Conservation (phyloP, 2,329 filamentous ascomycete species). For the Gaeumannomyces tritici region DNA sequence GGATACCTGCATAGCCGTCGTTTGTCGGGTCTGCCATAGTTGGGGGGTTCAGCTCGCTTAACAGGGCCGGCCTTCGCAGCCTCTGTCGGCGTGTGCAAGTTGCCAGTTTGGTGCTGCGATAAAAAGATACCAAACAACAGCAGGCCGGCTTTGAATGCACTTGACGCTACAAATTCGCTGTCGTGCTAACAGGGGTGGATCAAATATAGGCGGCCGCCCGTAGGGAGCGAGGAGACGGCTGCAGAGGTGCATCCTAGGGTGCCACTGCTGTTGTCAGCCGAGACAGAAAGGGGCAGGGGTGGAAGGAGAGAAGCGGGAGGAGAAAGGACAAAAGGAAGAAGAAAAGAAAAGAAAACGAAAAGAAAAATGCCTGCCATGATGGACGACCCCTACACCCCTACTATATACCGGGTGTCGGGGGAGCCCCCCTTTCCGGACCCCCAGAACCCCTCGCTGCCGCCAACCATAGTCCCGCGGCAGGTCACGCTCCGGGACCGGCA, state of each 20-base stretch:
- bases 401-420: slow-evolving; percentile 62
- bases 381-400: slow-evolving; percentile 63
- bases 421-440: slow-evolving; percentile 55
- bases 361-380: slow-evolving; percentile 64
- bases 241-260: too few species aligned
- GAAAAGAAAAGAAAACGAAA: background rate
- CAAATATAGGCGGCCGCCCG: background rate
- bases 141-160: too few species aligned
- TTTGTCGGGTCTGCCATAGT: too few species aligned
- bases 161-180: background rate
- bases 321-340: background rate
- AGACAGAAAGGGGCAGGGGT: background rate
- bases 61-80: too few species aligned
- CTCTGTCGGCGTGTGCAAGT: too few species aligned
- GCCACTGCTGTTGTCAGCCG: background rate
- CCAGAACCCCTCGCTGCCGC: slow-evolving; percentile 52
- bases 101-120: too few species aligned
- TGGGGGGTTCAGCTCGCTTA: too few species aligned
- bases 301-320: background rate
- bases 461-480: slow-evolving; percentile 61
- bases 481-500: slow-evolving; percentile 77
- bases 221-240: background rate
- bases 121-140: too few species aligned
- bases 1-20: too few species aligned
- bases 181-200: too few species aligned